phyloP scores from a whole-genome alignment of 2,329 filamentous ascomycete genomes.

The Mycosphaerella sp. region DNA sequence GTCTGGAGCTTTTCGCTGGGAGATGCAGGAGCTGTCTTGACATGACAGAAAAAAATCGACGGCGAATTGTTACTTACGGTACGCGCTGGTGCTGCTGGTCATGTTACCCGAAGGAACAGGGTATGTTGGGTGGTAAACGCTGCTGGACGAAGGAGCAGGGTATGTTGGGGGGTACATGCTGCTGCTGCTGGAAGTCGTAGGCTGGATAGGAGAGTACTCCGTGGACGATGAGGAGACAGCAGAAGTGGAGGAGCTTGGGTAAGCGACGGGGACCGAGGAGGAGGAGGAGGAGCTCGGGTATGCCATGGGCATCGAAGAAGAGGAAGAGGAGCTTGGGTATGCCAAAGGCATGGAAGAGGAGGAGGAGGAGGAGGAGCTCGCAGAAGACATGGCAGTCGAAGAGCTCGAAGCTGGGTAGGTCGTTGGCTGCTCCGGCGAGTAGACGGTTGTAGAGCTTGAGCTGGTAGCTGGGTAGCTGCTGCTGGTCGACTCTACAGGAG shows the following conservation, averaged over 20 bases:
- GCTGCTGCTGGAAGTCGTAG: conserved; percentile 2
- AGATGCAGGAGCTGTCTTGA: too few relatives aligned
- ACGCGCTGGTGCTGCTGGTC: background rate
- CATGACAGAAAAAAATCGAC: too few relatives aligned
- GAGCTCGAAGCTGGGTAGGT: background rate
- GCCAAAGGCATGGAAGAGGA: background rate
- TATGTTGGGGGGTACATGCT: background rate
- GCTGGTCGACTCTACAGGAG: background rate
- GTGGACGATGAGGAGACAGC: background rate
- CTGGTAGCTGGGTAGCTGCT: background rate
- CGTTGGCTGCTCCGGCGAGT: background rate
- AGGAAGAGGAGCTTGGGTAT: background rate
- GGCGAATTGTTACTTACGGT: background rate
- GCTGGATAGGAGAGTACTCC: background rate
- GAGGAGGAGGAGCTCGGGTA: background rate
- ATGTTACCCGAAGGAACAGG: background rate
- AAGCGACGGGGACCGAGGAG: background rate
- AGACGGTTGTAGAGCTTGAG: background rate
- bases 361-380: background rate
- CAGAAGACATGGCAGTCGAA: background rate
- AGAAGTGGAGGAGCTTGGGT: background rate
- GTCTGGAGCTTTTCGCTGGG: too few relatives aligned
- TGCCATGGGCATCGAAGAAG: background rate
- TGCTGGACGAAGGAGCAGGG: background rate
- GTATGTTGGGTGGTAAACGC: too few relatives aligned